phyloP scores from a whole-genome alignment of 202 grass and related monocot genomes.

The Brachypodium distachyon region DNA sequence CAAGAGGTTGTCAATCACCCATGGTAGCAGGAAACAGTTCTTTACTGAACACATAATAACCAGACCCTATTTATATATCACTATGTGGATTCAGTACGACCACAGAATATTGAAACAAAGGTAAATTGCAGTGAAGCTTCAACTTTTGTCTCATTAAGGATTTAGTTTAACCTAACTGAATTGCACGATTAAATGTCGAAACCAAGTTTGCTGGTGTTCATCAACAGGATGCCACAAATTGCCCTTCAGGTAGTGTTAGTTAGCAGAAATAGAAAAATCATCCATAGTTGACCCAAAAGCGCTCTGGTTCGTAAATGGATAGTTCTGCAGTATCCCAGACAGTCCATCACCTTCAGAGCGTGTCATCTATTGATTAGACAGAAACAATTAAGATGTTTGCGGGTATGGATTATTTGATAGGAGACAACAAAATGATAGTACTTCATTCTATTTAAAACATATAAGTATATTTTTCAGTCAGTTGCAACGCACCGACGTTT shows the following conservation, averaged over 20 bases:
- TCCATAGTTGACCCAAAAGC: not conserved
- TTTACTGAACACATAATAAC: slow-evolving; percentile 2
- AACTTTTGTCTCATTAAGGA: not conserved
- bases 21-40: not conserved
- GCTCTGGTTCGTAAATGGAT: not conserved
- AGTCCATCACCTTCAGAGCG: too few relatives aligned
- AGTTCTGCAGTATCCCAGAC: not conserved
- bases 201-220: not conserved
- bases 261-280: not conserved
- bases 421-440: too few relatives aligned
- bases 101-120: not conserved
- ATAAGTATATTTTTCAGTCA: too few relatives aligned
- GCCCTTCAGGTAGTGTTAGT: not conserved
- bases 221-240: not conserved
- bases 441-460: too few relatives aligned
- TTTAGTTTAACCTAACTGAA: not conserved
- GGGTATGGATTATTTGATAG: too few relatives aligned
- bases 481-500: too few relatives aligned
- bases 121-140: not conserved
- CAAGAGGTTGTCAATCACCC: not conserved
- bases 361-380: too few relatives aligned
- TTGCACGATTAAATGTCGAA: not conserved
- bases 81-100: not conserved
- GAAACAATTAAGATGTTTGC: too few relatives aligned
- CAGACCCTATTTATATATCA: not conserved